phyloP scores from a whole-genome alignment of 2,329 filamentous ascomycete species.

The Lecanosticta acicola region DNA sequence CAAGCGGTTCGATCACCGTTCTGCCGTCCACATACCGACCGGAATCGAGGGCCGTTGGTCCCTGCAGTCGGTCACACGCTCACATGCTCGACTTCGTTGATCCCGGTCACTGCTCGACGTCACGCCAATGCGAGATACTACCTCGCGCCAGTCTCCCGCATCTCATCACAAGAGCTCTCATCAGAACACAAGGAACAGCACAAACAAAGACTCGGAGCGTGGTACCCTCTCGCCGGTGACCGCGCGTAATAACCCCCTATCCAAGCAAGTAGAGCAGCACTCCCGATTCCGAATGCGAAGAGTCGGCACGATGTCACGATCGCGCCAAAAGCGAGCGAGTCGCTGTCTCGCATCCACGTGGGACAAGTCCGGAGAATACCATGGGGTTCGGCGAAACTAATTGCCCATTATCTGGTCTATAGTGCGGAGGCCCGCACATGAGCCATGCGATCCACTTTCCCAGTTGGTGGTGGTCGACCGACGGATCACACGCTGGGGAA shows the following conservation, averaged over 20 bases:
- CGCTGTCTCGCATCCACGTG: no score
- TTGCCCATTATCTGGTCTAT: constrained; percentile 1
- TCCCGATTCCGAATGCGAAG: background rate
- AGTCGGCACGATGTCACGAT: background rate
- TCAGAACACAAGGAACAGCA: no score
- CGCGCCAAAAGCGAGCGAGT: background rate
- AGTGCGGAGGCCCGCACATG: constrained; percentile 6
- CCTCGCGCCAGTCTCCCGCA: no score
- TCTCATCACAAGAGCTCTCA: no score
- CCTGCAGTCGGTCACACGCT: background rate
- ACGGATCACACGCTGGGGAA: no score
- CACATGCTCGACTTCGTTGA: background rate
- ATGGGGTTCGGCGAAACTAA: constrained; percentile 6
- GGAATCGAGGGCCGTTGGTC: constrained; percentile 1
- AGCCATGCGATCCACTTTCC: no score
- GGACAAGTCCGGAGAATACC: background rate
- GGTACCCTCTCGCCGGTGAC: no score
- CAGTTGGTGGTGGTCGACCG: no score
- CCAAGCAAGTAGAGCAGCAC: no score
- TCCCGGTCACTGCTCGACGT: background rate
- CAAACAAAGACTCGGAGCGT: no score
- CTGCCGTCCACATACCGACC: constrained; percentile 3
- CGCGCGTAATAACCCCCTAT: no score
- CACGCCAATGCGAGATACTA: no score
- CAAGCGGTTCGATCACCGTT: background rate